Percentiles rank a stretch among this genome's conserved stretches.
Evolutionary conservation across 2,329 filamentous ascomycete species (phyloP).

Genomic region (Zasmidium cellare): DNA sequence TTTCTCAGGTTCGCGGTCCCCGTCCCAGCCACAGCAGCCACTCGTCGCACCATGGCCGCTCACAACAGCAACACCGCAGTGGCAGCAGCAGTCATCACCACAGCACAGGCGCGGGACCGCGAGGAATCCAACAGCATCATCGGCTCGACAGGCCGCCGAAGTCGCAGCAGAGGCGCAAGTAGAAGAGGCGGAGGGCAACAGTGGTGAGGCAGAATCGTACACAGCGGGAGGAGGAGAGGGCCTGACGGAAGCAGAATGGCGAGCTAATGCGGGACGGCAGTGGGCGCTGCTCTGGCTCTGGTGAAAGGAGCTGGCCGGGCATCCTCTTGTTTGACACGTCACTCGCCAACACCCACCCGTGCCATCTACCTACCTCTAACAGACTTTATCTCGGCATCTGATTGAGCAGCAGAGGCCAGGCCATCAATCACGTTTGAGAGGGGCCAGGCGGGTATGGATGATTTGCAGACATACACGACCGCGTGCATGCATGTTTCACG

Average conservation of each 20-base stretch:
- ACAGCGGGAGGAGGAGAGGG: not conserved
- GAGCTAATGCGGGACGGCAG: constrained; percentile 19
- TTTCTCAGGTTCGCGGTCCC: constrained; percentile 28
- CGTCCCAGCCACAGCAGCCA: constrained; percentile 18
- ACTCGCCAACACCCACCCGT: not conserved
- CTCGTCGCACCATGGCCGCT: too few species aligned
- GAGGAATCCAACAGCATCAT: constrained; percentile 17
- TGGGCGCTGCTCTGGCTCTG: constrained; percentile 22
- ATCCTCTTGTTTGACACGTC: not conserved
- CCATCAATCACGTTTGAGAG: too few species aligned
- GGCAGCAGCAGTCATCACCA: constrained; percentile 2
- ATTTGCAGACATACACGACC: not conserved
- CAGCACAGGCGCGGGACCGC: constrained; percentile 20
- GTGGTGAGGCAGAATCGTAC: not conserved
- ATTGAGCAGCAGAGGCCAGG: too few species aligned
- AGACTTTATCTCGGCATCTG: too few species aligned
- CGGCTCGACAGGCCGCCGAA: constrained; percentile 15
- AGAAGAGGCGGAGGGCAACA: not conserved
- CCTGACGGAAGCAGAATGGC: constrained; percentile 8
- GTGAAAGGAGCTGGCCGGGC: constrained; percentile 4
- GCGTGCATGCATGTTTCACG: not conserved
- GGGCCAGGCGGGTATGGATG: too few species aligned
- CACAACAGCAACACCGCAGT: constrained; percentile 11
- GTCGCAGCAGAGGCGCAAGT: constrained; percentile 24
- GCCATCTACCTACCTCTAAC: too few species aligned